A percentile compares a stretch with the other conserved stretches of the same genome.
Evolutionary conservation across 331 rosid genomes (phyloP).

Genomic region (Quercus lobata): DNA sequence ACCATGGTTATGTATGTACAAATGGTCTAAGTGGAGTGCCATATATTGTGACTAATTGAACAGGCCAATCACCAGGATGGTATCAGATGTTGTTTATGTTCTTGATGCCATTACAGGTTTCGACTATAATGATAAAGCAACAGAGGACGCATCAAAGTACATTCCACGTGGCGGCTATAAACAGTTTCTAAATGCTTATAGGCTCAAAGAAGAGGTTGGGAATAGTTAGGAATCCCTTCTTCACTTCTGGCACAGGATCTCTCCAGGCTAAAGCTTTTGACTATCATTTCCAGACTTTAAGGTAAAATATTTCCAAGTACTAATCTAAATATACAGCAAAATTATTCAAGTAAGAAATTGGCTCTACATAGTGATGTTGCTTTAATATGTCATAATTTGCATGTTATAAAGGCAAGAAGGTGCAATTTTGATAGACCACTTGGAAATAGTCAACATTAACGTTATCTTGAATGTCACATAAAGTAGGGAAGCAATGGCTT

Average conservation of each 20-base stretch:
- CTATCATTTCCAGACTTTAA: conserved; percentile 29
- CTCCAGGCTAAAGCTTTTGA: conserved; percentile 20
- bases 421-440: conserved; percentile 42
- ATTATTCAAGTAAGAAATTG: too few relatives aligned
- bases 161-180: conserved; percentile 42
- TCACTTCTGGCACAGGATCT: background rate
- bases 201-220: conserved; percentile 50
- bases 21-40: background rate
- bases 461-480: conserved; percentile 18
- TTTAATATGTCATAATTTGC: background rate
- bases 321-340: background rate
- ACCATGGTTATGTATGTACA: too few relatives aligned
- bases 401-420: conserved; percentile 42
- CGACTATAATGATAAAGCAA: conserved; percentile 31
- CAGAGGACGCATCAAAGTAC: conserved; percentile 20
- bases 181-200: conserved; percentile 26
- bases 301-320: conserved; percentile 18
- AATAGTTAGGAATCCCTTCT: conserved; percentile 35
- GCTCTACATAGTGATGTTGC: background rate
- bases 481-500: conserved; percentile 34
- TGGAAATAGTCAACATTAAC: conserved; percentile 37
- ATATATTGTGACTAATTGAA: background rate
- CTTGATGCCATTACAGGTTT: conserved; percentile 41
- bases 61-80: conserved; percentile 37
- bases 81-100: conserved; percentile 42